A percentile compares a stretch with the other conserved stretches of the same genome.
Evolutionary conservation across 2,329 filamentous ascomycete genomes (phyloP).

Genomic region (Talaromyces sp.): DNA sequence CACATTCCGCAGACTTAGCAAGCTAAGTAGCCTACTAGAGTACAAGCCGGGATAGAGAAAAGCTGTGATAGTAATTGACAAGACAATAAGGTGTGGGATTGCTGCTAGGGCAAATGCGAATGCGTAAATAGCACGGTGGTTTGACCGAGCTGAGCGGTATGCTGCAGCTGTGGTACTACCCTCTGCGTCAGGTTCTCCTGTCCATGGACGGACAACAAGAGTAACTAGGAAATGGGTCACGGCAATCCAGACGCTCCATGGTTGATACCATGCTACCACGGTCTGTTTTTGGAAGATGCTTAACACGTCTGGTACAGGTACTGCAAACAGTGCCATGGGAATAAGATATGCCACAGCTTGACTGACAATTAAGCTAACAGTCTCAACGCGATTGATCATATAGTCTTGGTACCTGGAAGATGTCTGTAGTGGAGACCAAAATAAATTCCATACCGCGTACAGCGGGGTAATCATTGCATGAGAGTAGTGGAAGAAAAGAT

Average conservation of each 20-base stretch:
- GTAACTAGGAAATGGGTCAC: neutral
- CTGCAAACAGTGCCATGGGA: neutral
- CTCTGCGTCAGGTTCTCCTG: neutral
- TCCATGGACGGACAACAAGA: neutral
- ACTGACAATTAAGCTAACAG: neutral
- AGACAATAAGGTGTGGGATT: neutral
- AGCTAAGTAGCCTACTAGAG: neutral
- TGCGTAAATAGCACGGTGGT: neutral
- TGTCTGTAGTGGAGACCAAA: neutral
- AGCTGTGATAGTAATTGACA: neutral
- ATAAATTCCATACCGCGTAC: neutral
- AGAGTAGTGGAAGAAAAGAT: neutral
- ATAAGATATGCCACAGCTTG: neutral
- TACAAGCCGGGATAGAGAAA: neutral
- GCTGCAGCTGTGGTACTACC: neutral
- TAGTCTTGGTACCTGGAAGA: neutral
- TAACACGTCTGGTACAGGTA: neutral
- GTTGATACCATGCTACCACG: neutral
- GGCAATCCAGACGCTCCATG: neutral
- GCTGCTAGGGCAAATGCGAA: neutral
- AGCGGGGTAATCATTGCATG: constrained; percentile 1
- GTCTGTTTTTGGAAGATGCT: neutral
- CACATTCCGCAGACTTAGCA: neutral
- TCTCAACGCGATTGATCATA: neutral
- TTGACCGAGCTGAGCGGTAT: neutral